phyloP scores from a whole-genome alignment of 73 alveolate genomes.

The Effrenium voratum region DNA sequence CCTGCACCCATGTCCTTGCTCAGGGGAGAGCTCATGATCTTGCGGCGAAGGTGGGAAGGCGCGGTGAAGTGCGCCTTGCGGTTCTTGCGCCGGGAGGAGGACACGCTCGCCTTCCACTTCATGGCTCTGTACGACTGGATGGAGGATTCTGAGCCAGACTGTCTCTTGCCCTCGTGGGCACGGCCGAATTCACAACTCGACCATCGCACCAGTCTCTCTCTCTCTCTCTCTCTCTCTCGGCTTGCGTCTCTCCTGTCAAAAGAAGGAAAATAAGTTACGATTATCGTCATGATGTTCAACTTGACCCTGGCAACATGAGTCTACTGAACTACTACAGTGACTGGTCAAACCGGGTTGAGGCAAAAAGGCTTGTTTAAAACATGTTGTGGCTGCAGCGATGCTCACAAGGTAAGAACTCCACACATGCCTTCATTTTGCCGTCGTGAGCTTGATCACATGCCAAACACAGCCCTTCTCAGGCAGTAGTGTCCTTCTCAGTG shows the following conservation, averaged over 20 bases:
- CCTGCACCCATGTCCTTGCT: no score
- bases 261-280: not conserved
- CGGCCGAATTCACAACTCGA: not conserved
- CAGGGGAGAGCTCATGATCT: conserved; percentile 97
- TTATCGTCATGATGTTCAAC: not conserved
- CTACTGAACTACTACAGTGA: not conserved
- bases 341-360: no score
- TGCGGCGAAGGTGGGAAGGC: conserved; percentile 97
- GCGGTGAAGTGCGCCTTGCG: conserved; percentile 98
- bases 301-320: not conserved
- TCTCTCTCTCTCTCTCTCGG: not conserved
- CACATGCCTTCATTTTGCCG: not conserved
- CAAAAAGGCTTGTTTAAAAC: not conserved
- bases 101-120: conserved; percentile 94
- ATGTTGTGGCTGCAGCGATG: not conserved
- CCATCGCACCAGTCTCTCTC: not conserved
- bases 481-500: conserved; percentile 67
- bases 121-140: not conserved
- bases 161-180: not conserved
- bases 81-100: conserved; percentile 97
- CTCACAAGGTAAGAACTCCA: not conserved
- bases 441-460: not conserved
- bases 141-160: not conserved
- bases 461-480: not conserved
- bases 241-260: not conserved